These are phyloP conservation scores for Fusarium napiforme DNA, from an alignment of 2,329 filamentous ascomycete species.

Conservation along the genomic window DNA sequence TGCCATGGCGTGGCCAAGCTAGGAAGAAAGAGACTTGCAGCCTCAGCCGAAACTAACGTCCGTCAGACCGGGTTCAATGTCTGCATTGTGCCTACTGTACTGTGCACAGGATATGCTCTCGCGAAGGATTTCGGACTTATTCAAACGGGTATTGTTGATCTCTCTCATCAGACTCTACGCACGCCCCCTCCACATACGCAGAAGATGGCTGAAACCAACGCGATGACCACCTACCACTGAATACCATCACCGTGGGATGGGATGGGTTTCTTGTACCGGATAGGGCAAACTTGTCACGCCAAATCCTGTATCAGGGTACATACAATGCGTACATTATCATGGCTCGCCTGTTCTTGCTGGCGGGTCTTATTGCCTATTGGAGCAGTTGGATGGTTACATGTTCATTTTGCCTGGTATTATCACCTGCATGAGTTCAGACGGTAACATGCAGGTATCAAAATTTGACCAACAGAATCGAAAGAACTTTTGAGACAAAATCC, in stretches of 20 bases:
- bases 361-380: slow-evolving; percentile 11
- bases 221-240: slow-evolving; percentile 20
- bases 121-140: slow-evolving; percentile 10
- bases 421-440: slow-evolving; percentile 1
- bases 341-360: slow-evolving; percentile 11
- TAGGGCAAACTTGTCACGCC: slow-evolving; percentile 20
- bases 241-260: slow-evolving; percentile 40
- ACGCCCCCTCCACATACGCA: slow-evolving; percentile 19
- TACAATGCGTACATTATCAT: neutral
- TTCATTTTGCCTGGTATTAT: slow-evolving; percentile 9
- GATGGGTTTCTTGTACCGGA: slow-evolving; percentile 31
- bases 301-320: neutral
- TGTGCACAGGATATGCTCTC: neutral
- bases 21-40: neutral
- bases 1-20: slow-evolving; percentile 9
- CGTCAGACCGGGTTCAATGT: neutral
- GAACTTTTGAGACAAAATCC: neutral
- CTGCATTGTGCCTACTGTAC: neutral
- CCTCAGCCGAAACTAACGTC: slow-evolving; percentile 12
- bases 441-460: neutral
- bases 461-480: neutral
- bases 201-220: slow-evolving; percentile 29
- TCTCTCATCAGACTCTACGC: neutral
- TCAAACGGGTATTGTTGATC: neutral
- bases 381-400: slow-evolving; percentile 7